Evolutionary conservation across 1,139 yeast species (phyloP).

Genomic region (Yamadazyma mexicana): DNA sequence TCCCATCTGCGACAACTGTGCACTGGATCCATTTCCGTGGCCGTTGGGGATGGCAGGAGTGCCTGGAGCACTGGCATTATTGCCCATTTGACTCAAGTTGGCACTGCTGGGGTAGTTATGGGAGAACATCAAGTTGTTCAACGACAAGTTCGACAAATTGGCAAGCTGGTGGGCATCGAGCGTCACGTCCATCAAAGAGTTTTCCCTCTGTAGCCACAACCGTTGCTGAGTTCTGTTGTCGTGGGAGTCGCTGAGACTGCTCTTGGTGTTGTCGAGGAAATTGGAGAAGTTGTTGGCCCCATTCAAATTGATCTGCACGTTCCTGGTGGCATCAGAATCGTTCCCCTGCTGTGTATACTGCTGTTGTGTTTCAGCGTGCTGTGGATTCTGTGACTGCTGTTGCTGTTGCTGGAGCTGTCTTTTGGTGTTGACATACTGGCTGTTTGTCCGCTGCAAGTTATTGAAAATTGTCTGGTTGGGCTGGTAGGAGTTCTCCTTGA

Average conservation of each 20-base stretch:
- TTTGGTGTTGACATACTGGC: constrained; percentile 30
- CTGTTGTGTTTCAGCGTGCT: constrained; percentile 4
- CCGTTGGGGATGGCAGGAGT: background rate
- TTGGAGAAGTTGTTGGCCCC: constrained; percentile 35
- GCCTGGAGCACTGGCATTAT: constrained; percentile 13
- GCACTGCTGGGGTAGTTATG: constrained; percentile 31
- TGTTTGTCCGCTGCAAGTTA: constrained; percentile 42
- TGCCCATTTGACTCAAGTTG: constrained; percentile 23
- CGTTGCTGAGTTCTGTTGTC: constrained; percentile 70
- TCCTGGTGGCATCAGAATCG: constrained; percentile 8
- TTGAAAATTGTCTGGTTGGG: constrained; percentile 47
- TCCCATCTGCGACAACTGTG: constrained; percentile 8
- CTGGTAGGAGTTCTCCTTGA: constrained; percentile 41
- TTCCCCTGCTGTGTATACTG: constrained; percentile 9
- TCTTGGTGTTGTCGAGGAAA: constrained; percentile 22
- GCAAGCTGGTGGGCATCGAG: constrained; percentile 34
- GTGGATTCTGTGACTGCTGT: constrained; percentile 5
- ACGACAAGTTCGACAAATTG: constrained; percentile 45
- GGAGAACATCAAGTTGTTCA: constrained; percentile 49
- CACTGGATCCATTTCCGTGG: constrained; percentile 3
- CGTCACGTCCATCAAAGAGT: constrained; percentile 59
- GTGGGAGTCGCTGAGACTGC: constrained; percentile 12
- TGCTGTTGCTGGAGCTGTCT: constrained; percentile 19
- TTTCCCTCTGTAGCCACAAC: constrained; percentile 81
- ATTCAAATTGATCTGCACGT: constrained; percentile 14